Conservation (phyloP, 345 rosid species). For the Acer negundo region DNA sequence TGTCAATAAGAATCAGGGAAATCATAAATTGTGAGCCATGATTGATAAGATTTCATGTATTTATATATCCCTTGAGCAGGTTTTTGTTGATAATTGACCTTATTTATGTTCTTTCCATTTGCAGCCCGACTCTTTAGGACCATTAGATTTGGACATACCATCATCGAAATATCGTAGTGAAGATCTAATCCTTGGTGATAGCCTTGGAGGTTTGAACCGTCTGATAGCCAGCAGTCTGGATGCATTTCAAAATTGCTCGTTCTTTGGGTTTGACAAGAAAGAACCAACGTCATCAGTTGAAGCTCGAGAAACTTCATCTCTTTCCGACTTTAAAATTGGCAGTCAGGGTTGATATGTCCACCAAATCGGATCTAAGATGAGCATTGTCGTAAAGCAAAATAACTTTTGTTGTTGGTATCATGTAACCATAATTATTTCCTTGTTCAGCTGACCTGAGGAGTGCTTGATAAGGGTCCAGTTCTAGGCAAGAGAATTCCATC, state of each 20-base stretch:
- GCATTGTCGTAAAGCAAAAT: slow-evolving; percentile 14
- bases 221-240: slow-evolving; percentile 93
- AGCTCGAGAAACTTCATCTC: slow-evolving; percentile 45
- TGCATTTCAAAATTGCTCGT: slow-evolving; percentile 84
- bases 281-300: slow-evolving; percentile 60
- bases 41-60: neutral
- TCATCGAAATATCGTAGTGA: slow-evolving; percentile 67
- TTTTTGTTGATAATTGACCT: slow-evolving; percentile 1
- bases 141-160: slow-evolving; percentile 67
- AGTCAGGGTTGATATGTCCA: slow-evolving; percentile 32
- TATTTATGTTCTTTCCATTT: slow-evolving; percentile 23
- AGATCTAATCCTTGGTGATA: slow-evolving; percentile 68
- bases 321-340: slow-evolving; percentile 45
- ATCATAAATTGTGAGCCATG: neutral
- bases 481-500: slow-evolving; percentile 10
- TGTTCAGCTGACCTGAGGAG: slow-evolving; percentile 23
- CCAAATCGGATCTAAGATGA: neutral
- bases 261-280: slow-evolving; percentile 67
- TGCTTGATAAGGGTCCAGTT: neutral
- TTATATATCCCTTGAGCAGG: neutral
- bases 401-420: neutral
- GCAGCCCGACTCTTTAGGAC: slow-evolving; percentile 96
- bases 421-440: slow-evolving; percentile 13
- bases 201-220: slow-evolving; percentile 85
- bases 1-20: neutral